These are phyloP conservation scores for Rhizophora apiculata DNA, from an alignment of 345 rosid species.

Conservation along the genomic window DNA sequence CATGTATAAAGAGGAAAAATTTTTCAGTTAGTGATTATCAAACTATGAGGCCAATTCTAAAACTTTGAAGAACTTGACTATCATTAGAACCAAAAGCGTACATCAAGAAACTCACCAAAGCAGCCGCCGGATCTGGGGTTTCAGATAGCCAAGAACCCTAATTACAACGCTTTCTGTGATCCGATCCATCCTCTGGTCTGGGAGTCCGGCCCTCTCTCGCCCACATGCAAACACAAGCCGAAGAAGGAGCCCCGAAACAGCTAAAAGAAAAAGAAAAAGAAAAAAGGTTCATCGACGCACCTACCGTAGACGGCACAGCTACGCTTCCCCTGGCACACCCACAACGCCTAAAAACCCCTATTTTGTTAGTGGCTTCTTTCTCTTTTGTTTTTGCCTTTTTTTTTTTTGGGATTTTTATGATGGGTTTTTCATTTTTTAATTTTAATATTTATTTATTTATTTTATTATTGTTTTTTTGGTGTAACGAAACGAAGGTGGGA, in stretches of 20 bases:
- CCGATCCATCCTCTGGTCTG: too few species aligned
- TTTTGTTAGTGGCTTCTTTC: not conserved
- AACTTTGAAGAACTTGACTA: too few species aligned
- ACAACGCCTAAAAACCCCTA: not conserved
- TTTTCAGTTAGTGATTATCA: too few species aligned
- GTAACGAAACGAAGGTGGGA: constrained; percentile 53
- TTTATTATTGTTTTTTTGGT: not conserved
- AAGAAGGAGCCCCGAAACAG: not conserved
- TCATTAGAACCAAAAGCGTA: too few species aligned
- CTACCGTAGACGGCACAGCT: constrained; percentile 41
- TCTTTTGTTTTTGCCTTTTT: not conserved
- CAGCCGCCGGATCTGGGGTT: constrained; percentile 23
- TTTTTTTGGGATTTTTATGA: not conserved
- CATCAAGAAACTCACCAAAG: not conserved
- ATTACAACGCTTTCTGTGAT: too few species aligned
- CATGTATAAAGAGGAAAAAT: not conserved
- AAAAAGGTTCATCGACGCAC: constrained; percentile 90
- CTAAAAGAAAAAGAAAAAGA: not conserved
- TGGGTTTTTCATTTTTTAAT: not conserved
- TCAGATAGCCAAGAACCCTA: not conserved
- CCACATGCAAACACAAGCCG: not conserved
- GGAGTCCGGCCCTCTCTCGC: too few species aligned
- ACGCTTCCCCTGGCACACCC: constrained; percentile 46
- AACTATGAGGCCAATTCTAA: too few species aligned
- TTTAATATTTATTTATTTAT: not conserved